Evolutionary conservation across 306 rosid species (phyloP), one percentile per base, ranked within the genome.

Genomic region (Cicer chorassanicum): DNA sequence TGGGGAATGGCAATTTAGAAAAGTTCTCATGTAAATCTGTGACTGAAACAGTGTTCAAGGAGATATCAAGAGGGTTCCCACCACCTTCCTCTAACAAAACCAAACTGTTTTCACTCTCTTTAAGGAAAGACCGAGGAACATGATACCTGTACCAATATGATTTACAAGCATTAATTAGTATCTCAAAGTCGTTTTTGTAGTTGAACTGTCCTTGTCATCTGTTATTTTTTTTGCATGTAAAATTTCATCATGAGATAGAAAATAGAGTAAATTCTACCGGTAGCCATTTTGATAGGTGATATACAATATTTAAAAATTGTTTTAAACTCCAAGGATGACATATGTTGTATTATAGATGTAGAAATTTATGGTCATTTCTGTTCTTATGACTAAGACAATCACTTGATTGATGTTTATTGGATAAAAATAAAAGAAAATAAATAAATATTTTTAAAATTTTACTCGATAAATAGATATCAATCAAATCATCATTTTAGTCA

Each of bases 11-110:
- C 6, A 65, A 59, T 12, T 65, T 70, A 78, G 79, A 21, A 43
- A 59, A 68, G 2, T 38, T 53, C 10, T 59, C 60, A 2, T 70
- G 48, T 70, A 65, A 59, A 65, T 40, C 48, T 2, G 67, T 67
- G 38, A 87, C 74, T 9, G 86, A 80, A 51, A 88, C 84, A 56
- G 76, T 80, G 80, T 72, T 55, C 82, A 85, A 73, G 34, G 88
- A 80, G 63, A 88, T 73, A 5, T 18, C 81, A 78, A 85, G 84
- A 81, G 91, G 93, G 74, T 88, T 85, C 62, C 93, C 96, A 68
- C 93, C 93, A 59, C 59, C 78, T 90, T 88, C 93, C 42, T 90
- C 96, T n/a, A 87, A 1, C 80, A 90, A 44, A 48, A 90, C 79
- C 72, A 90, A 64, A 57, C 77, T 75, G 46, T 90, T 90, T 6